Evolutionary conservation across 2,329 filamentous ascomycete genomes (phyloP).

Genomic region (Verticillium longisporum): DNA sequence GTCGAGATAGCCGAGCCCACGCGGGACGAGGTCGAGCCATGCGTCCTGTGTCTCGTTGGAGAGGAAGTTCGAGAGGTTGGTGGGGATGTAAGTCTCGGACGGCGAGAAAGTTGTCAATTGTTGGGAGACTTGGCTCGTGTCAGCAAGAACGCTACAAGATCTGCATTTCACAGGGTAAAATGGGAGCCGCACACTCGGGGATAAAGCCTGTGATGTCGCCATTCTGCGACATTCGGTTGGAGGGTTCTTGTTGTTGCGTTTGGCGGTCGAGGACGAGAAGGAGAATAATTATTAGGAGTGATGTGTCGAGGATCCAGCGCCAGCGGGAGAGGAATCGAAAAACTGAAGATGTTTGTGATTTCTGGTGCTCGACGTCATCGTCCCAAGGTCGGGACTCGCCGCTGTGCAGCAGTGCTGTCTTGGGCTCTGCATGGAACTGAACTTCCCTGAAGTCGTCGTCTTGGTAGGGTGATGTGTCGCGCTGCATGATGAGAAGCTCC

Average conservation of each 20-base stretch:
- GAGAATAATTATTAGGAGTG: conserved; percentile 26
- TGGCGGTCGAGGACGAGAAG: conserved; percentile 25
- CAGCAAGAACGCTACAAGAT: neutral
- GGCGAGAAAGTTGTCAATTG: conserved; percentile 30
- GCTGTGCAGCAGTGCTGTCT: neutral
- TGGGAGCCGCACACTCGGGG: conserved; percentile 22
- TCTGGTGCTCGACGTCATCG: conserved; percentile 1
- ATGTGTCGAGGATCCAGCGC: conserved; percentile 24
- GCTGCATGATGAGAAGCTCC: neutral
- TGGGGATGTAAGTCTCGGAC: conserved; percentile 27
- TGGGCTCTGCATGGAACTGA: neutral
- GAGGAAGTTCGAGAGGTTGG: conserved; percentile 32
- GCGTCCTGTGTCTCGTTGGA: conserved; percentile 20
- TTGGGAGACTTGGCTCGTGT: conserved; percentile 22
- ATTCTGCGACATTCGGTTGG: conserved; percentile 20
- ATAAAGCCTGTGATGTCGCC: conserved; percentile 34
- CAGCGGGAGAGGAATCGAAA: conserved; percentile 2
- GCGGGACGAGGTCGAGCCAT: conserved; percentile 32
- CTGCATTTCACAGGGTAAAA: neutral
- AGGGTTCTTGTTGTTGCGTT: conserved; percentile 4
- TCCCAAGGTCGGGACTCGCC: conserved; percentile 11
- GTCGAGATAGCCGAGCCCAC: conserved; percentile 31
- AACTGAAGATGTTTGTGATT: neutral
- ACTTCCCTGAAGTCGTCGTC: neutral
- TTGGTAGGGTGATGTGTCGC: neutral